These are phyloP conservation scores for Uronychia setigera DNA, from an alignment of 73 alveolate species.

Conservation along the genomic window DNA sequence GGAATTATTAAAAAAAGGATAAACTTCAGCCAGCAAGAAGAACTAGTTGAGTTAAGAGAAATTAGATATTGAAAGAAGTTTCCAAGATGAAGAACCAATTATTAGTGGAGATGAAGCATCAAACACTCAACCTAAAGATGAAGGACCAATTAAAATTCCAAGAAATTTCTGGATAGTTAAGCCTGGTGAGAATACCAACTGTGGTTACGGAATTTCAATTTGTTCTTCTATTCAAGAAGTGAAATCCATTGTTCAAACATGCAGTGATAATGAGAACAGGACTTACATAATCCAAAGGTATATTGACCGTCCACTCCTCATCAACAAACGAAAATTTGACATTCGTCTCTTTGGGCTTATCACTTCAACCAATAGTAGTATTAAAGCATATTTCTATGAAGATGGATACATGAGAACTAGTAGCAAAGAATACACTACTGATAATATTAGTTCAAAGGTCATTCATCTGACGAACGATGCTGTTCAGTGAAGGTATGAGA, in stretches of 20 bases:
- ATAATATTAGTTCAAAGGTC: constrained; percentile 45
- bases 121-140: no score
- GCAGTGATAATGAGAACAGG: not conserved
- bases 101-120: no score
- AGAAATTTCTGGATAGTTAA: constrained; percentile 49
- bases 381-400: constrained; percentile 70
- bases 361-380: constrained; percentile 71
- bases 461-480: constrained; percentile 97
- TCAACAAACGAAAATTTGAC: constrained; percentile 93
- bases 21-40: not conserved
- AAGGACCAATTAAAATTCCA: constrained; percentile 29
- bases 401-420: constrained; percentile 84
- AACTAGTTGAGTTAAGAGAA: not conserved
- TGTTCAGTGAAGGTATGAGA: constrained; percentile 84
- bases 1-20: not conserved
- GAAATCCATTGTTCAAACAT: constrained; percentile 1
- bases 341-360: constrained; percentile 89
- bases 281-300: constrained; percentile 88
- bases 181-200: constrained; percentile 60
- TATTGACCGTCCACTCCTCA: constrained; percentile 90
- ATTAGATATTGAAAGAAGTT: no score
- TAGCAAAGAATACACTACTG: constrained; percentile 60
- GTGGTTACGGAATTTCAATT: constrained; percentile 53
- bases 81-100: no score
- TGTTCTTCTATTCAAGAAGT: constrained; percentile 15